Base-by-base conservation (phyloP, 768 basidiomycete species). In the Trametes cubensis region DNA sequence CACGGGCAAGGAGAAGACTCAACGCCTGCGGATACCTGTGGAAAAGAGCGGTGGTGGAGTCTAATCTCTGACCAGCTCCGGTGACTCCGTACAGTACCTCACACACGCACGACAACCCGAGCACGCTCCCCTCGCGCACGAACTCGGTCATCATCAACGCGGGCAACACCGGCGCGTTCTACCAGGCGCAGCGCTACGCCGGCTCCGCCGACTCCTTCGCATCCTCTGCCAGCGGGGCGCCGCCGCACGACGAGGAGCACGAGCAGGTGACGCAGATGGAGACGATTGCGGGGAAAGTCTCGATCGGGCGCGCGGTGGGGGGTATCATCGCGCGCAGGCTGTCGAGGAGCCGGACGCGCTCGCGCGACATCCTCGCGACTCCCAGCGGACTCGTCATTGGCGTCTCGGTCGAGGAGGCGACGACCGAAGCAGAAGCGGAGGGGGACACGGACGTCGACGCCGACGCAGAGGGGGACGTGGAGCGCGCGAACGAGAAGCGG, bases 1-100 rank as follows among this genome's bases (percentile, higher is more conserved):
- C 13, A 67, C 61, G 61, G 74, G 69, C 57, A 67, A 53, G 18
- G 64, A 64, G n/a, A 76, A 76, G 59, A 75, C 69, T 38, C 72
- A 80, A 60, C 71, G 81, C 49, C 75, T 72, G 54, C 72, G 74
- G 65, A 85, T 84, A 60, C 82, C 83, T 4, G 83, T 85, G 15
- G 81, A 82, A 72, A 78, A 83, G 71, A 79, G 78, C 51, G 83
- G 83, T 48, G 83, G 83, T 42, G 83, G 83, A 52, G 80, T 81
- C 10, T 81, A 57, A 72, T 14, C 17, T 25, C 14, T 50, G 20
- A 46, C 26, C 34, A 23, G 30, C 8, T 39, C 48, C 20, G 20
- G 34, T 21, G 5, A 42, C 26, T 48, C 18, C 20, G 26, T 42
- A 49, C 28, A 26, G 34, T 42, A 58, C n/a, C 51, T 54, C 41